Evolutionary conservation across 768 basidiomycete species (phyloP).

Genomic region (Leccinellum rugosiceps): DNA sequence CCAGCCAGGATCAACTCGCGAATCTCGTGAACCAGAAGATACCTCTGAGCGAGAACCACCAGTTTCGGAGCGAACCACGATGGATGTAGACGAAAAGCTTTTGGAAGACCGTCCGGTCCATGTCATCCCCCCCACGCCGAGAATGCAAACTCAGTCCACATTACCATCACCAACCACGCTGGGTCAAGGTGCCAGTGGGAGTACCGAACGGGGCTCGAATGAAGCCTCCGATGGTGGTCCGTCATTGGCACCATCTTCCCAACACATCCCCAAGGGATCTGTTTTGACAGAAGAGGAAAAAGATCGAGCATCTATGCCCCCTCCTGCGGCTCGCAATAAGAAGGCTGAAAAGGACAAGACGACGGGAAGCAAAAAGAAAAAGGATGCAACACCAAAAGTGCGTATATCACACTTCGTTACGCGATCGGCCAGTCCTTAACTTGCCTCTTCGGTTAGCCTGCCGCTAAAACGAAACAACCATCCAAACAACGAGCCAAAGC

Average conservation of each 20-base stretch:
- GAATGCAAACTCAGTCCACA: slow-evolving; percentile 1
- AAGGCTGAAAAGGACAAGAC: slow-evolving; percentile 28
- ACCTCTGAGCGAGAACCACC: slow-evolving; percentile 2
- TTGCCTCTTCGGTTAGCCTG: slow-evolving; percentile 8
- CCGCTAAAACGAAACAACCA: slow-evolving; percentile 28
- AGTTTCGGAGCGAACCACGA: slow-evolving; percentile 29
- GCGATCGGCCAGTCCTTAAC: neutral
- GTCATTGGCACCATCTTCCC: slow-evolving; percentile 1
- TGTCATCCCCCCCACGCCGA: neutral
- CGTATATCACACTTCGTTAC: neutral
- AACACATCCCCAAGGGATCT: slow-evolving; percentile 9
- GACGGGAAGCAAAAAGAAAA: slow-evolving; percentile 37
- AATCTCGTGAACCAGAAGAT: slow-evolving; percentile 8
- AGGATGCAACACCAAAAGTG: slow-evolving; percentile 23
- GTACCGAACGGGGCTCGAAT: neutral
- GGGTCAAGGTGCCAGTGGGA: neutral
- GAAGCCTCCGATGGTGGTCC: slow-evolving; percentile 6
- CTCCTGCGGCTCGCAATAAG: slow-evolving; percentile 33
- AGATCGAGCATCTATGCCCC: slow-evolving; percentile 60
- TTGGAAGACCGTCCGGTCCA: slow-evolving; percentile 47
- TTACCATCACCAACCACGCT: neutral
- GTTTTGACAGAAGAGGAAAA: slow-evolving; percentile 18
- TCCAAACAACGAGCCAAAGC: slow-evolving; percentile 33
- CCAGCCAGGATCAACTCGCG: slow-evolving; percentile 5
- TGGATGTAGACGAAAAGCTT: slow-evolving; percentile 59